These are phyloP conservation scores for Synchytrium microbalum DNA, from an alignment of 371 early-diverging fungal species.

Conservation along the genomic window DNA sequence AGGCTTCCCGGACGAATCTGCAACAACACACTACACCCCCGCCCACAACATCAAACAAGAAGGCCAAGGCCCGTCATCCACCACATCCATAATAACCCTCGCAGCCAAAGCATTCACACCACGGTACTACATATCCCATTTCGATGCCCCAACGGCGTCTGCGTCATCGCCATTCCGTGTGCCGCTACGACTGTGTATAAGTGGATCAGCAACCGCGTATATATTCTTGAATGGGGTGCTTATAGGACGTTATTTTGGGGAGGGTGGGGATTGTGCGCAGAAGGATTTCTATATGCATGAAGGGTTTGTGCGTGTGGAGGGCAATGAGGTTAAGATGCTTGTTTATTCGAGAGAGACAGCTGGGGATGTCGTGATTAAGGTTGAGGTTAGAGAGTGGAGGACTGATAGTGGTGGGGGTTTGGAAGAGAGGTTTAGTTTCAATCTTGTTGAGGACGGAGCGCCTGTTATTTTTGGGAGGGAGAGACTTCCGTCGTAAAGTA, in stretches of 20 bases:
- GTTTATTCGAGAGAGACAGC: background rate
- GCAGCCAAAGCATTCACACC: background rate
- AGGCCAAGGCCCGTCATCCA: conserved; percentile 32
- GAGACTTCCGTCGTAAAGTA: too few relatives aligned
- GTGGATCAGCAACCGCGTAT: conserved; percentile 58
- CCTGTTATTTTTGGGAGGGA: background rate
- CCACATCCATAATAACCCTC: conserved; percentile 20
- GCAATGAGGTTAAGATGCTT: background rate
- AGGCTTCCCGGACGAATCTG: conserved; percentile 68
- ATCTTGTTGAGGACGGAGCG: background rate
- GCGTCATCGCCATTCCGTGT: conserved; percentile 27
- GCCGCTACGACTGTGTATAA: conserved; percentile 56
- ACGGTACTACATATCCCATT: background rate
- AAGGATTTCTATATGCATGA: conserved; percentile 66
- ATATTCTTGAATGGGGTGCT: conserved; percentile 52
- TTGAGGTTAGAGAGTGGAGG: background rate
- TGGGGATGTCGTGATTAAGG: background rate
- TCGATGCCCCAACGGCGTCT: background rate
- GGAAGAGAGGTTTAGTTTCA: background rate
- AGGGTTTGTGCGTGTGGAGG: conserved; percentile 21
- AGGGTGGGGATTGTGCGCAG: conserved; percentile 58
- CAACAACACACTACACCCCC: background rate
- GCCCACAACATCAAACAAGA: conserved; percentile 12
- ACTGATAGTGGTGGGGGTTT: background rate
- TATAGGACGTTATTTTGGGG: conserved; percentile 65